These are phyloP conservation scores for Geopyxis carbonaria DNA, from an alignment of 495 filamentous ascomycete species.

Conservation along the genomic window DNA sequence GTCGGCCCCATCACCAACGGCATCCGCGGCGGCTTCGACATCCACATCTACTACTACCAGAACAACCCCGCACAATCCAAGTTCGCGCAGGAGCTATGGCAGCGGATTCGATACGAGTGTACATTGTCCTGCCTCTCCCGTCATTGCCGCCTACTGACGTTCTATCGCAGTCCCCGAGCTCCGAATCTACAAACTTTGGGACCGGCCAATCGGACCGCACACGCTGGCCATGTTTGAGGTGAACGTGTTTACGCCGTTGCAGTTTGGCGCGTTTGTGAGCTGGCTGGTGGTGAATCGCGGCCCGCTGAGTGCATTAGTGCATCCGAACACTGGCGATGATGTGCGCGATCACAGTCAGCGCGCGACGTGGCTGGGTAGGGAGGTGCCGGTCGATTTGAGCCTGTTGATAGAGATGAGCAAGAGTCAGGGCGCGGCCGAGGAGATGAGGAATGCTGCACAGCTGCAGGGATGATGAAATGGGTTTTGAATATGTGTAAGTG, in stretches of 20 bases:
- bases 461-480: no score
- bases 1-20: slow-evolving; percentile 45
- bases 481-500: no score
- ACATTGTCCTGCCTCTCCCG: slow-evolving; percentile 32
- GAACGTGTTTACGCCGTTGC: slow-evolving; percentile 64
- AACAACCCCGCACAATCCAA: slow-evolving; percentile 41
- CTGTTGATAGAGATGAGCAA: slow-evolving; percentile 36
- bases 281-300: slow-evolving; percentile 77
- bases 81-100: slow-evolving; percentile 55
- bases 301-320: slow-evolving; percentile 59
- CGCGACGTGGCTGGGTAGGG: slow-evolving; percentile 73
- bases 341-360: slow-evolving; percentile 54
- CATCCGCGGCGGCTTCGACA: slow-evolving; percentile 45
- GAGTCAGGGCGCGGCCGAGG: no score
- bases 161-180: slow-evolving; percentile 86
- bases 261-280: slow-evolving; percentile 68
- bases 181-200: slow-evolving; percentile 61
- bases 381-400: slow-evolving; percentile 48
- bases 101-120: slow-evolving; percentile 67
- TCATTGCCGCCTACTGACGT: slow-evolving; percentile 26
- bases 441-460: no score
- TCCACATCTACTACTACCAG: slow-evolving; percentile 65
- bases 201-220: slow-evolving; percentile 64
- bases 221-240: slow-evolving; percentile 84
- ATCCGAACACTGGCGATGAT: slow-evolving; percentile 52